A percentile compares a stretch with the other conserved stretches of the same genome.
Conservation (phyloP, 495 filamentous ascomycete species). For the Tuber magnatum region DNA sequence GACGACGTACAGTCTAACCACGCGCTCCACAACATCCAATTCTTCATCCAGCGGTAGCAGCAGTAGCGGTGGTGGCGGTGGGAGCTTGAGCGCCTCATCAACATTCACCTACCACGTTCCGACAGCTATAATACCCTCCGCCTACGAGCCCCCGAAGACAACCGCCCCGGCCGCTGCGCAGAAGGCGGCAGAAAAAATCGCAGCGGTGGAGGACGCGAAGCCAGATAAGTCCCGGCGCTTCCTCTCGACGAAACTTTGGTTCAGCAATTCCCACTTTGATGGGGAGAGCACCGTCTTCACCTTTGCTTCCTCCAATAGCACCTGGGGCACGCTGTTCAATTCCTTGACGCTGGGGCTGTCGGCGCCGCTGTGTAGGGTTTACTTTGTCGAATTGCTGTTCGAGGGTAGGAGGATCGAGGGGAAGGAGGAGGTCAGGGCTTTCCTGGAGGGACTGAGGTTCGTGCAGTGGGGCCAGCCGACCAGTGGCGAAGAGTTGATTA, state of each 20-base stretch:
- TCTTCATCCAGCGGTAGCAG: neutral
- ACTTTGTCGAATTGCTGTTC: slow-evolving; percentile 31
- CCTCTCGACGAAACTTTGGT: slow-evolving; percentile 25
- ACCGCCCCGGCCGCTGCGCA: neutral
- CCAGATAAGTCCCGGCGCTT: slow-evolving; percentile 25
- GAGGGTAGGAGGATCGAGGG: slow-evolving; percentile 12
- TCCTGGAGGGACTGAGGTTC: slow-evolving; percentile 20
- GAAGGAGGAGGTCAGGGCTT: slow-evolving; percentile 12
- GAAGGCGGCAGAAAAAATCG: slow-evolving; percentile 12
- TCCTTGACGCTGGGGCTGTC: slow-evolving; percentile 24
- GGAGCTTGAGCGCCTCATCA: neutral
- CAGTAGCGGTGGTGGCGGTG: neutral
- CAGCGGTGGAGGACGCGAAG: slow-evolving; percentile 10
- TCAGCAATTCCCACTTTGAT: slow-evolving; percentile 10
- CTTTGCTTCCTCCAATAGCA: slow-evolving; percentile 25
- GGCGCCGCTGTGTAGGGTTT: slow-evolving; percentile 29
- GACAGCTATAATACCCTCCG: slow-evolving; percentile 10
- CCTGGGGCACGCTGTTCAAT: slow-evolving; percentile 27
- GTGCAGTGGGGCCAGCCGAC: slow-evolving; percentile 4
- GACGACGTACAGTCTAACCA: slow-evolving; percentile 18
- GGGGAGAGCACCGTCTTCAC: slow-evolving; percentile 24
- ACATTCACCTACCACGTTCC: slow-evolving; percentile 15
- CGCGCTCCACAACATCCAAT: slow-evolving; percentile 8
- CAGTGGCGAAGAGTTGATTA: slow-evolving; percentile 18
- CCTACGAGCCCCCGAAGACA: slow-evolving; percentile 12